Percentiles rank a stretch among this genome's conserved stretches.
These are phyloP conservation scores for Vigna hirtella DNA, from an alignment of 306 rosid species.

Conservation along the genomic window DNA sequence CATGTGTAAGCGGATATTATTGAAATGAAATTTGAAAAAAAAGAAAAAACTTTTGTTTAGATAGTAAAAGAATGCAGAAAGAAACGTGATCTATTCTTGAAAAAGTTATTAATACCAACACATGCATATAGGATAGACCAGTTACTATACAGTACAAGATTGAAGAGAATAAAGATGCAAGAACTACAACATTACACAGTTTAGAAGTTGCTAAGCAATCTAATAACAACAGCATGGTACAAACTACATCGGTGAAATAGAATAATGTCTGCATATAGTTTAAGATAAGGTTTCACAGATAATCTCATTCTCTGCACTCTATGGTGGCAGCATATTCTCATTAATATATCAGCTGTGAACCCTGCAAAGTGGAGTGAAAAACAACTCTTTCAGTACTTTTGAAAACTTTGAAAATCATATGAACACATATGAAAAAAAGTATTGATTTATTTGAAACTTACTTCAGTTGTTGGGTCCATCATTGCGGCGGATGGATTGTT, in stretches of 20 bases:
- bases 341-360: slow-evolving; percentile 7
- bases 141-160: slow-evolving; percentile 4
- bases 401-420: slow-evolving; percentile 11
- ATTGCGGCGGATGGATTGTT: slow-evolving; percentile 42
- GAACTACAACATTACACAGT: slow-evolving; percentile 18
- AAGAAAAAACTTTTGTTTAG: not conserved
- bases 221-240: not conserved
- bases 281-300: not conserved
- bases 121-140: slow-evolving; percentile 4
- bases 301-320: not conserved
- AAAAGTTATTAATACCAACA: not conserved
- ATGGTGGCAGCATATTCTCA: not conserved
- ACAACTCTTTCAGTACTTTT: slow-evolving; percentile 19
- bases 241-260: slow-evolving; percentile 23
- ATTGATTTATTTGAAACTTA: slow-evolving; percentile 34
- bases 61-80: too few species aligned
- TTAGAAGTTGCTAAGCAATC: slow-evolving; percentile 18
- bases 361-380: slow-evolving; percentile 40
- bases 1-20: not conserved
- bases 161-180: slow-evolving; percentile 3
- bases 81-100: not conserved
- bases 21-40: not conserved
- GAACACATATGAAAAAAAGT: not conserved
- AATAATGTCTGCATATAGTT: not conserved
- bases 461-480: slow-evolving; percentile 38